These are phyloP conservation scores for Nicotiana obtusifolia DNA, from an alignment of 257 asterid species.

Conservation along the genomic window DNA sequence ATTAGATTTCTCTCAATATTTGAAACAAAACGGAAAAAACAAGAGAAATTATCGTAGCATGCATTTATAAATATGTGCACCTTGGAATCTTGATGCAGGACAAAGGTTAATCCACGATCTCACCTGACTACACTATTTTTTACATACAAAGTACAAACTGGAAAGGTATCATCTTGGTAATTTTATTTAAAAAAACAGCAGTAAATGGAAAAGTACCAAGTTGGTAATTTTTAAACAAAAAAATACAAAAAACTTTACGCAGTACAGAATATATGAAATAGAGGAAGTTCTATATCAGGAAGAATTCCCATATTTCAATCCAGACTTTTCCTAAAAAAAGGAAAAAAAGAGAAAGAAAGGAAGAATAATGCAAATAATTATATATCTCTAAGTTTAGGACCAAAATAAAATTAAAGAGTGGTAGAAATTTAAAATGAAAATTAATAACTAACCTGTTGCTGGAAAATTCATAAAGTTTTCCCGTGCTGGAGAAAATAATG, in stretches of 20 bases:
- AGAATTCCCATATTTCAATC: neutral
- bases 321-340: neutral
- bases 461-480: slow-evolving; percentile 39
- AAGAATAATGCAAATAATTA: neutral
- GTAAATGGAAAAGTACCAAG: neutral
- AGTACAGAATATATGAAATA: neutral
- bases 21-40: neutral
- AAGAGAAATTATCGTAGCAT: neutral
- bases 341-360: neutral
- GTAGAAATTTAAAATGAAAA: neutral
- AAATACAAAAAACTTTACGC: neutral
- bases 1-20: neutral
- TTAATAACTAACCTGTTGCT: slow-evolving; percentile 29
- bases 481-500: slow-evolving; percentile 46
- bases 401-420: no score
- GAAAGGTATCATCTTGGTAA: neutral
- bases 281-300: neutral
- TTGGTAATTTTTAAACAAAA: neutral
- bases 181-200: neutral
- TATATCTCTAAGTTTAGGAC: neutral
- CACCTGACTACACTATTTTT: neutral
- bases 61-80: neutral
- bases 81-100: neutral
- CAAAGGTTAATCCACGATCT: neutral
- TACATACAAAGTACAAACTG: neutral